Base-by-base conservation (phyloP, 495 filamentous ascomycete species). In the Hypoxylon intermedium region DNA sequence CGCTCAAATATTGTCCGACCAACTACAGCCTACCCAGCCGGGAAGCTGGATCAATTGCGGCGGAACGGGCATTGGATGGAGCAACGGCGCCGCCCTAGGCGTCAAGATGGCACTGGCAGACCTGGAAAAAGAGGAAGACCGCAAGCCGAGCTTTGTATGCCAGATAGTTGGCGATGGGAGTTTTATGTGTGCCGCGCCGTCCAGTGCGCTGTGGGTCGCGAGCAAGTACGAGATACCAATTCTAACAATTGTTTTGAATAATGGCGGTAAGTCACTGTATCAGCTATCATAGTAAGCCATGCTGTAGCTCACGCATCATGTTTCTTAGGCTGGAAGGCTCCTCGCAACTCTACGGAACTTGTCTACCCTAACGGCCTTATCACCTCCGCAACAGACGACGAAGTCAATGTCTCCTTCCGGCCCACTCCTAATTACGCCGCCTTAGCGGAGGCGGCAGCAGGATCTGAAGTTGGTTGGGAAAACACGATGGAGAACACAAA, bases 51-150 rank as follows among this genome's bases (percentile, higher is more conserved):
- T 76, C 30, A 76, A 73, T 28, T 72, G 72, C 51, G 68, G 73
- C n/a, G 71, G 69, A 6, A 70, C 65, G 3, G 75, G 75, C 5
- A 73, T 77, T 11, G 70, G 70, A 0, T 77, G 75, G 73, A 72
- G 66, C 21, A 72, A 72, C 15, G 75, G 75, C 15, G 75, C 70
- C 4, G 68, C 53, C 1, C 42, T 74, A 7, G 68, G 68, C 5
- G 55, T 72, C 9, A 72, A 72, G 56, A 67, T 74, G 60, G 74
- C 72, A 0, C 36, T 67, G 6, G 41, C 11, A 30, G 55, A 63
- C 11, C 21, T 42, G 9, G 54, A 53, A 31, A 30, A 42, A 28
- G 47, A 41, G n/a, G 40, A 31, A 36, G 47, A 16, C 0, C 1
- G 16, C 4, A 45, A 52, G 50, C 53, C 67, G 52, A 46, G 61